Percentiles rank a stretch among this genome's conserved stretches.
Evolutionary conservation across 2,329 filamentous ascomycete species (phyloP).

Genomic region (Exophiala xenobiotica): DNA sequence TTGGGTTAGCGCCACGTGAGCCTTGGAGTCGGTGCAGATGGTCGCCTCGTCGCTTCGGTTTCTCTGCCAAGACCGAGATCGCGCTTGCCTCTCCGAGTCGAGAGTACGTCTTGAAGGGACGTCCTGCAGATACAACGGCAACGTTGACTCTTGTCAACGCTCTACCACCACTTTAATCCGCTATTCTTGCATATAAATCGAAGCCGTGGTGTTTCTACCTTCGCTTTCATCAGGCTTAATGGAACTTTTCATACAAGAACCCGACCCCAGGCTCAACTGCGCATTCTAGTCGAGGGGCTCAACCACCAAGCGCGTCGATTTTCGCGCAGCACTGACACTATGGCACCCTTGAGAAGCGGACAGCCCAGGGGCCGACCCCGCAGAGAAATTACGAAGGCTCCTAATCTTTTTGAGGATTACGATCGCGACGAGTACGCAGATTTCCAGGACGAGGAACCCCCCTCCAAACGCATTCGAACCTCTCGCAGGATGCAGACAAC

Average conservation of each 20-base stretch:
- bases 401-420: slow-evolving; percentile 32
- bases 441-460: slow-evolving; percentile 53
- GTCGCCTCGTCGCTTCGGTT: neutral
- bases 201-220: neutral
- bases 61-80: neutral
- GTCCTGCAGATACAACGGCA: neutral
- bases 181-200: neutral
- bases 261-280: slow-evolving; percentile 14
- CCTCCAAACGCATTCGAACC: slow-evolving; percentile 72
- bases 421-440: slow-evolving; percentile 33
- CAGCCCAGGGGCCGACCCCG: slow-evolving; percentile 28
- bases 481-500: slow-evolving; percentile 18
- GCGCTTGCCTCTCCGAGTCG: neutral
- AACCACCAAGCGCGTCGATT: slow-evolving; percentile 16
- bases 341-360: slow-evolving; percentile 26
- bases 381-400: slow-evolving; percentile 37
- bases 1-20: too few relatives aligned
- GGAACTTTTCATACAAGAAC: slow-evolving; percentile 14
- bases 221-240: slow-evolving; percentile 11
- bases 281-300: slow-evolving; percentile 16
- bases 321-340: slow-evolving; percentile 11
- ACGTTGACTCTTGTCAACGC: neutral
- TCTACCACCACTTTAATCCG: neutral
- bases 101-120: neutral
- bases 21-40: neutral